phyloP scores from a whole-genome alignment of 768 basidiomycete species.

The Trametes maxima region DNA sequence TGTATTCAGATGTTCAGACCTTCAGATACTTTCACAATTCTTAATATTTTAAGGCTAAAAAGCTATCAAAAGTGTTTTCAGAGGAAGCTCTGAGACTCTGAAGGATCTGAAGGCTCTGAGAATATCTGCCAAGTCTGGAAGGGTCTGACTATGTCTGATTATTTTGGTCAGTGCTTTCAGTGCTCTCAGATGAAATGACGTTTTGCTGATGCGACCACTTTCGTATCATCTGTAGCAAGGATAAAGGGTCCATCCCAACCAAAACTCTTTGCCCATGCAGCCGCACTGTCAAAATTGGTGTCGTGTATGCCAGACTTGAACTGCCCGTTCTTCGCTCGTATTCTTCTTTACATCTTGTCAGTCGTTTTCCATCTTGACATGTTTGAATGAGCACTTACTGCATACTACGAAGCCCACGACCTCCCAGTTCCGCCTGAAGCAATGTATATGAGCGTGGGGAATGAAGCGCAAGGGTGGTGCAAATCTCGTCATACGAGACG shows the following conservation, averaged over 20 bases:
- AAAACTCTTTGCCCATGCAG: conserved; percentile 21
- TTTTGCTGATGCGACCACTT: too few species aligned
- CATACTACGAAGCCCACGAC: not conserved
- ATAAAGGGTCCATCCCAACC: conserved; percentile 25
- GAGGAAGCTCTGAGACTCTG: too few species aligned
- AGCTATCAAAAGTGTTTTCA: too few species aligned
- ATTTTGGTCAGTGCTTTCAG: too few species aligned
- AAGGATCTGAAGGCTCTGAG: too few species aligned
- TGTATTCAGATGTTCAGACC: too few species aligned
- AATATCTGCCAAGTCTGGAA: too few species aligned
- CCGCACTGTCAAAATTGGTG: conserved; percentile 22
- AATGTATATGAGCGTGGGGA: not conserved
- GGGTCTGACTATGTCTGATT: too few species aligned
- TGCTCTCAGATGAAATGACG: too few species aligned
- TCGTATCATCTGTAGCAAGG: conserved; percentile 39
- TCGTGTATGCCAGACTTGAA: not conserved
- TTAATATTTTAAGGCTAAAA: too few species aligned
- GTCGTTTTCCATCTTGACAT: not conserved
- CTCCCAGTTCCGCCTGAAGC: not conserved
- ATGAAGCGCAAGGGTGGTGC: not conserved
- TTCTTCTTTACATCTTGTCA: not conserved
- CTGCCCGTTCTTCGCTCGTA: not conserved
- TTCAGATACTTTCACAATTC: too few species aligned
- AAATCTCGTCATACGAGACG: not conserved
- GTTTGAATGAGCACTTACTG: not conserved